Evolutionary conservation across 495 filamentous ascomycete genomes (phyloP), one percentile per base, ranked within the genome.

Genomic region (Pyrenula massariospora): DNA sequence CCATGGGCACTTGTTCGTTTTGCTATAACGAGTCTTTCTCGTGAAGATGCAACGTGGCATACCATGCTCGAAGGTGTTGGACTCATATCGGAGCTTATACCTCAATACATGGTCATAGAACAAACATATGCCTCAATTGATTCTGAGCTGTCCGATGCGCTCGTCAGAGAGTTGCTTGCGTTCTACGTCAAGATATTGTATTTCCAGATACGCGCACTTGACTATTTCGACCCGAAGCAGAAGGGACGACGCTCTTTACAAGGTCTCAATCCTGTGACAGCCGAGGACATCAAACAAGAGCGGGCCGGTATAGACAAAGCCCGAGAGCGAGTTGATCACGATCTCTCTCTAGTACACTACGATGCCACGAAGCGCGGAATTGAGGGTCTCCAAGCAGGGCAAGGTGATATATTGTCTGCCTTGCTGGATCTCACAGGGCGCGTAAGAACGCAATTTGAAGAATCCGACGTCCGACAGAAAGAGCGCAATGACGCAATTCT

Each of bases 1-100:
- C 59, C 56, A 12, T 61, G 59, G 59, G 49, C 56, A 10, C 48
- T 47, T n/a, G n/a, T 61, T 23, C 56, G 57, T 2, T 61, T 61
- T 21, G 47, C 56, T n/a, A 61, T 59, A 31, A 31, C 25, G 3
- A 55, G 57, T 49, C 48, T 54, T 25, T 48, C 50, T 19, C 49
- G 59, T 22, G 59, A 61, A 22, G 48, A 25, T 42, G 59, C 55
- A 12, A 59, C 57, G 3, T 61, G 48, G 22, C 48, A 49, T 15
- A n/a, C n/a, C n/a, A n/a, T n/a, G n/a, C n/a, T n/a, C n/a, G n/a
- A n/a, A n/a, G n/a, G n/a, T n/a, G n/a, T n/a, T n/a, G n/a, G n/a
- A n/a, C n/a, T n/a, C n/a, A n/a, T n/a, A n/a, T n/a, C n/a, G n/a
- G n/a, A n/a, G n/a, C n/a, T n/a, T n/a, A n/a, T n/a, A n/a, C n/a